Conservation (phyloP, 176 grass and related monocot species). For the Triticum dicoccoides region DNA sequence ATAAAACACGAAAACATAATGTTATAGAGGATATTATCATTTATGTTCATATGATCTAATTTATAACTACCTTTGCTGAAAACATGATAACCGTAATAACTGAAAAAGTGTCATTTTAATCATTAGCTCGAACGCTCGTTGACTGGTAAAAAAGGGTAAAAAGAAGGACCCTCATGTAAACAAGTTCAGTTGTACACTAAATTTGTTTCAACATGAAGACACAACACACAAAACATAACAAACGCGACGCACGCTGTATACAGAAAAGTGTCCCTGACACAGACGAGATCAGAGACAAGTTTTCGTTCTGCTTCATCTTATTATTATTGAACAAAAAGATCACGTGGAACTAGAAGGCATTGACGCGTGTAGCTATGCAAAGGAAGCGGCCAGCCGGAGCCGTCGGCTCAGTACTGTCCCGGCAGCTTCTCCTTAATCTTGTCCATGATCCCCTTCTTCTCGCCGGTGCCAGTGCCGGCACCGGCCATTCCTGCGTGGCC, state of each 20-base stretch:
- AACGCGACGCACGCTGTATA: neutral
- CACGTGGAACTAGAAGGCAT: neutral
- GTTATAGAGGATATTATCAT: no score
- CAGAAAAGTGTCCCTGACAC: neutral
- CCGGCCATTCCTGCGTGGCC: neutral
- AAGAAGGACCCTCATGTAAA: neutral
- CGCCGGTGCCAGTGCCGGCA: neutral
- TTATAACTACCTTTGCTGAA: no score
- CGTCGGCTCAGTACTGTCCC: neutral
- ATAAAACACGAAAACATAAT: no score
- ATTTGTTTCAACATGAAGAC: no score
- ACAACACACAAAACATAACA: neutral
- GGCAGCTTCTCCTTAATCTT: slow-evolving; percentile 27
- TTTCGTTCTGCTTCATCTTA: neutral
- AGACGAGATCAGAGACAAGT: neutral
- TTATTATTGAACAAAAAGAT: neutral
- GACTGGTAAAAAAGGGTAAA: no score
- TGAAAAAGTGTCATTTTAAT: no score
- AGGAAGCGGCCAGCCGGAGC: neutral
- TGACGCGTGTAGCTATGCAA: neutral
- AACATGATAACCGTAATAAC: no score
- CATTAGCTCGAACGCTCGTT: no score
- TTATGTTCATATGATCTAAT: no score
- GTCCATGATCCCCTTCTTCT: slow-evolving; percentile 16
- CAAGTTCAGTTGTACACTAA: neutral